Conservation (phyloP, 73 alveolate species). For the Uronychia setigera region DNA sequence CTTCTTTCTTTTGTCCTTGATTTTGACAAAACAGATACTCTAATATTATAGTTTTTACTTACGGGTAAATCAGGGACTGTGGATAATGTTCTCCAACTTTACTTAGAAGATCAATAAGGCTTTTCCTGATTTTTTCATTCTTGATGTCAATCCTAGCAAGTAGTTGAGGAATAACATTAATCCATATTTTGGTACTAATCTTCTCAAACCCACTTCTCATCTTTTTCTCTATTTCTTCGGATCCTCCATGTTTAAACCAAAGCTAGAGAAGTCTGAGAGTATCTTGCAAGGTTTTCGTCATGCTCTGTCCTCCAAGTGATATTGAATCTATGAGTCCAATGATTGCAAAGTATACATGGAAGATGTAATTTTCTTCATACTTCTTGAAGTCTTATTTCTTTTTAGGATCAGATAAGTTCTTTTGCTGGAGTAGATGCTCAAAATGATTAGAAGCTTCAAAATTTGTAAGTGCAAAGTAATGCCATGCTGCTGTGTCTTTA, state of each 20-base stretch:
- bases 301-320: conserved; percentile 79
- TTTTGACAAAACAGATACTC: conserved; percentile 88
- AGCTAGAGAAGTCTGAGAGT: conserved; percentile 88
- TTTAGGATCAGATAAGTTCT: conserved; percentile 37
- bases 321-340: conserved; percentile 89
- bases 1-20: conserved; percentile 89
- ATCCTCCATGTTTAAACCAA: conserved; percentile 93
- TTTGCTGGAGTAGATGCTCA: conserved; percentile 8
- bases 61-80: conserved; percentile 90
- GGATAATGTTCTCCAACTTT: conserved; percentile 91
- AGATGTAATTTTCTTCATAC: conserved; percentile 45
- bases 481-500: conserved; percentile 90
- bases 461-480: conserved; percentile 83
- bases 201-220: conserved; percentile 84
- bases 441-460: conserved; percentile 66
- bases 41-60: neutral
- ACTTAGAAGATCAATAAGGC: conserved; percentile 82
- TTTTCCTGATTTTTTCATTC: conserved; percentile 75
- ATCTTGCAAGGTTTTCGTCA: conserved; percentile 87
- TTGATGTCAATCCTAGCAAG: conserved; percentile 94
- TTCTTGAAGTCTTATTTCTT: conserved; percentile 27
- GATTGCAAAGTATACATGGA: conserved; percentile 88
- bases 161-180: conserved; percentile 96
- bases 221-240: conserved; percentile 75
- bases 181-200: conserved; percentile 92